Evolutionary conservation across 805 yeast species (phyloP).

Genomic region (Schwanniomyces sp.): DNA sequence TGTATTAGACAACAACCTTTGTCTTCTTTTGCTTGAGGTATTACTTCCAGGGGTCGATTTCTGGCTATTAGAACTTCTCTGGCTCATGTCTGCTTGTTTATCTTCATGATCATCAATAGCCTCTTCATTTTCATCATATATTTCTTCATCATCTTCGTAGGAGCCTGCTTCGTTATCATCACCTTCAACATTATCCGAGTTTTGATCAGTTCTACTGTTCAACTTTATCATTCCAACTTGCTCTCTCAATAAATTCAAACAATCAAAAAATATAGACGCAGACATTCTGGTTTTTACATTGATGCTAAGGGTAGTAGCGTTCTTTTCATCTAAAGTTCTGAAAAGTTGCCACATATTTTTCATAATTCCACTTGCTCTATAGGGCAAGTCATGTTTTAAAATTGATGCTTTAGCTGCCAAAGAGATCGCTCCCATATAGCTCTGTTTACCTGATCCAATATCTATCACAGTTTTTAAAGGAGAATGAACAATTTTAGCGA

Average conservation of each 20-base stretch:
- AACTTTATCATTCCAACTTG: slow-evolving; percentile 81
- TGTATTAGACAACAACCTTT: slow-evolving; percentile 53
- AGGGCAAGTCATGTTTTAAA: slow-evolving; percentile 88
- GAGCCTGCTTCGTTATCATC: slow-evolving; percentile 29
- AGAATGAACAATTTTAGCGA: slow-evolving; percentile 78
- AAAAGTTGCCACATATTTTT: slow-evolving; percentile 90
- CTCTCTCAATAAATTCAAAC: slow-evolving; percentile 79
- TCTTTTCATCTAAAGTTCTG: slow-evolving; percentile 60
- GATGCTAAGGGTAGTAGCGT: slow-evolving; percentile 42
- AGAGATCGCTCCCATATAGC: slow-evolving; percentile 65
- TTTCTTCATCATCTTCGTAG: slow-evolving; percentile 20
- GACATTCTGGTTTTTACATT: slow-evolving; percentile 82
- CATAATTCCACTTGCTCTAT: slow-evolving; percentile 91
- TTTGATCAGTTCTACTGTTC: slow-evolving; percentile 34
- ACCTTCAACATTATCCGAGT: slow-evolving; percentile 22
- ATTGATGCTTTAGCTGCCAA: slow-evolving; percentile 79
- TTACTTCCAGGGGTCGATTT: slow-evolving; percentile 40
- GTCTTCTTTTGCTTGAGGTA: slow-evolving; percentile 36
- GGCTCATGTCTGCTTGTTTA: slow-evolving; percentile 4
- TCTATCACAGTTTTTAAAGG: slow-evolving; percentile 67
- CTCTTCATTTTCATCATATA: slow-evolving; percentile 15
- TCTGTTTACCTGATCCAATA: slow-evolving; percentile 64
- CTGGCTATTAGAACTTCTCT: slow-evolving; percentile 16
- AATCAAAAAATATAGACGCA: slow-evolving; percentile 90
- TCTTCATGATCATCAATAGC: slow-evolving; percentile 21